phyloP scores from a whole-genome alignment of 345 rosid species.

The Syzygium oleosum region DNA sequence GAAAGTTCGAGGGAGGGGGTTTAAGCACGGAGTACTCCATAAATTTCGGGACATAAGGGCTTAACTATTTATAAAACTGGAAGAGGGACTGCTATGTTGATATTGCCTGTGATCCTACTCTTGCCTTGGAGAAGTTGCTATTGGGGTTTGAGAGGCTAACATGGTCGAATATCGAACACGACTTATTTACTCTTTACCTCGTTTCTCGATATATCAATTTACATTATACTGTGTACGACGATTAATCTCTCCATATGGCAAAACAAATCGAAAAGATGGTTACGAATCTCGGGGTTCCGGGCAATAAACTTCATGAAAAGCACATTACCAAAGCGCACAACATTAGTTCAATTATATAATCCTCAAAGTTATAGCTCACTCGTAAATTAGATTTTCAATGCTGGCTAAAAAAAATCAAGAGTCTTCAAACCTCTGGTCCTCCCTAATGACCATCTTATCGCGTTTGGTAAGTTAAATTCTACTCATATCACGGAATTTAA shows the following conservation, averaged over 20 bases:
- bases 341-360: neutral
- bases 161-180: neutral
- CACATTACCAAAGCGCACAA: accelerated
- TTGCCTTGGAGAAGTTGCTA: too few relatives aligned
- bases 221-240: too few relatives aligned
- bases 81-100: neutral
- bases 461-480: neutral
- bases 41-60: neutral
- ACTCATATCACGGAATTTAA: neutral
- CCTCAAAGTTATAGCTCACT: accelerated
- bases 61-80: neutral
- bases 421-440: neutral
- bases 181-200: neutral
- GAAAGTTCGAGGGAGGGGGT: neutral
- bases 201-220: neutral
- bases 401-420: neutral
- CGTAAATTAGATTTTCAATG: neutral
- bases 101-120: neutral
- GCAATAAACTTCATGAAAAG: neutral
- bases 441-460: neutral
- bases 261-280: neutral
- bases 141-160: too few relatives aligned
- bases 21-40: neutral
- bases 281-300: neutral
- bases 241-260: neutral